These are phyloP conservation scores for Tephrocybe sp. DNA, from an alignment of 768 basidiomycete genomes.

Conservation along the genomic window DNA sequence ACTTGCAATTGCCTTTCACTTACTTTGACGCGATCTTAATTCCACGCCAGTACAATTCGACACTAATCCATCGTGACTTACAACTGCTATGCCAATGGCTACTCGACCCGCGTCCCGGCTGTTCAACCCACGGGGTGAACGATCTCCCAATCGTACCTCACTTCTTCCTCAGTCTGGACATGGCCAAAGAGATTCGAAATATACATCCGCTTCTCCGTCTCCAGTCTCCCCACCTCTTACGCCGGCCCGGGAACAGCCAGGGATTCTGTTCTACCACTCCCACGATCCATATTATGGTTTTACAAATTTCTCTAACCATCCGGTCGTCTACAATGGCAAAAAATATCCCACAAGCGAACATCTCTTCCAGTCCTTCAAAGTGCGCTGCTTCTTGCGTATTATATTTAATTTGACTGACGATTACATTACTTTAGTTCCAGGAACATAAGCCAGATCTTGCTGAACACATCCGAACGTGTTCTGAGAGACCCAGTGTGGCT, in stretches of 20 bases:
- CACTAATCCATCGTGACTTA: no score
- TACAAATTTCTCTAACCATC: slow-evolving; percentile 72
- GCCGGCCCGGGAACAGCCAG: slow-evolving; percentile 29
- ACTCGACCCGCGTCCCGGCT: background rate
- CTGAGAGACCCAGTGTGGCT: slow-evolving; percentile 60
- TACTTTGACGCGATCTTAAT: no score
- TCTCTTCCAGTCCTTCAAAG: slow-evolving; percentile 76
- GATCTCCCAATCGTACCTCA: background rate
- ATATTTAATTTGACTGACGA: background rate
- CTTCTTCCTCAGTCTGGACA: background rate
- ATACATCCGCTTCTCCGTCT: slow-evolving; percentile 8
- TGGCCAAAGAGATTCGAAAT: background rate
- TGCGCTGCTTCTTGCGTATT: slow-evolving; percentile 22
- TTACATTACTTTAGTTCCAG: slow-evolving; percentile 47
- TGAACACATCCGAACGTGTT: slow-evolving; percentile 67
- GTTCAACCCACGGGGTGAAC: background rate
- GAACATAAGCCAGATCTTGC: slow-evolving; percentile 60
- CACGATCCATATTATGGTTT: slow-evolving; percentile 67
- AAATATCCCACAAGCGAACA: slow-evolving; percentile 77
- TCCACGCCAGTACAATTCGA: no score
- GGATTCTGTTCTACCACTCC: slow-evolving; percentile 66
- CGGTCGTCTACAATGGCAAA: slow-evolving; percentile 60
- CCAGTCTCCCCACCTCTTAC: slow-evolving; percentile 12
- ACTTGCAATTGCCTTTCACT: background rate
- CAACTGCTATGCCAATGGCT: background rate